A percentile compares a stretch with the other conserved stretches of the same genome.
Conservation (phyloP, 1,139 yeast species). For the Yamadazyma siamensis region DNA sequence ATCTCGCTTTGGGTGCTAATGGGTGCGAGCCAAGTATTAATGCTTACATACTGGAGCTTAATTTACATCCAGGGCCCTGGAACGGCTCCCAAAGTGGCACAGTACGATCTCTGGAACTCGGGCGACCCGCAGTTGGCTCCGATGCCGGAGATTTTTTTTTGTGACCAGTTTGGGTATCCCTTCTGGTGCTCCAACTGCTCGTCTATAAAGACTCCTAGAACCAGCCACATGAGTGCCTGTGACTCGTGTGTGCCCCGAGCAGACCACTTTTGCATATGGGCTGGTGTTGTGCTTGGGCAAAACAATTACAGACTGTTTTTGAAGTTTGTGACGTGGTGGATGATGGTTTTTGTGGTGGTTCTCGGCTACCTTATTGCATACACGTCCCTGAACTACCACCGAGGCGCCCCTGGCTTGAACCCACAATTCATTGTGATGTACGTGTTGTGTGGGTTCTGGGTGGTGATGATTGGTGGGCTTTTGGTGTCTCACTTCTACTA, state of each 20-base stretch:
- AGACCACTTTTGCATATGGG: slow-evolving; percentile 68
- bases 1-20: slow-evolving; percentile 33
- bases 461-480: slow-evolving; percentile 38
- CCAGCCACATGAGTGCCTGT: slow-evolving; percentile 51
- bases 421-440: slow-evolving; percentile 33
- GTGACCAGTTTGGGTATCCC: slow-evolving; percentile 62
- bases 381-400: slow-evolving; percentile 19
- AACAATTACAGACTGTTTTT: slow-evolving; percentile 51
- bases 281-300: slow-evolving; percentile 58
- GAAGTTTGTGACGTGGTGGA: slow-evolving; percentile 41
- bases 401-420: slow-evolving; percentile 30
- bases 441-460: slow-evolving; percentile 38
- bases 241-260: slow-evolving; percentile 50
- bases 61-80: slow-evolving; percentile 36
- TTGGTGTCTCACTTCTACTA: slow-evolving; percentile 34
- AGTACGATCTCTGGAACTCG: slow-evolving; percentile 25
- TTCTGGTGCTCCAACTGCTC: slow-evolving; percentile 55
- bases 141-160: slow-evolving; percentile 50
- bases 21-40: slow-evolving; percentile 22
- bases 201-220: slow-evolving; percentile 50
- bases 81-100: slow-evolving; percentile 18
- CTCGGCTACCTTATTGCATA: slow-evolving; percentile 23
- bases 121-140: slow-evolving; percentile 12
- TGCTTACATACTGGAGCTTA: slow-evolving; percentile 31
- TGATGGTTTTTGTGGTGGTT: slow-evolving; percentile 26